Percentiles rank a stretch among this genome's conserved stretches.
Conservation (phyloP, 345 rosid species). For the Brassica incana region DNA sequence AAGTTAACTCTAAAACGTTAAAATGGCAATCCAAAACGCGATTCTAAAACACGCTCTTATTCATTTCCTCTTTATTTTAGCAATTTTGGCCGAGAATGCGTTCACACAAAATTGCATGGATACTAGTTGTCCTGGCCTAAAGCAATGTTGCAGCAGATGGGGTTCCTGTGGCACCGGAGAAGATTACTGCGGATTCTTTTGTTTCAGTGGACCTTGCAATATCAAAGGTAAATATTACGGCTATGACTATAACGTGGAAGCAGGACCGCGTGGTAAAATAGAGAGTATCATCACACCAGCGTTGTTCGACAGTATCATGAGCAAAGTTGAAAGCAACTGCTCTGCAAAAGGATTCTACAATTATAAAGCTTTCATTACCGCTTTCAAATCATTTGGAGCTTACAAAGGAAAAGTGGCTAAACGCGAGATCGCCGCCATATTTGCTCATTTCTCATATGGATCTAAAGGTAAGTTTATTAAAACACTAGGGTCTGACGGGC, state of each 20-base stretch:
- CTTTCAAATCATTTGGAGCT: constrained; percentile 28
- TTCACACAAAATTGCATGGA: constrained; percentile 26
- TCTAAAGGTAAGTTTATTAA: constrained; percentile 46
- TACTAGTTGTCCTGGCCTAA: constrained; percentile 20
- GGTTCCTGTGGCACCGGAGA: constrained; percentile 24
- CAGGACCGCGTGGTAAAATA: constrained; percentile 32
- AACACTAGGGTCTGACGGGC: too few species aligned
- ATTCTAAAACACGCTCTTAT: neutral
- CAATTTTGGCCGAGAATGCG: neutral
- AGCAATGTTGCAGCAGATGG: constrained; percentile 36
- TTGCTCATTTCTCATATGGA: constrained; percentile 50
- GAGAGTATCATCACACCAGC: constrained; percentile 43
- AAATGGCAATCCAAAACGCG: constrained; percentile 15
- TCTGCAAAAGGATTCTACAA: constrained; percentile 51
- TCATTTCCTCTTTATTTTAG: neutral
- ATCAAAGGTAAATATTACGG: constrained; percentile 15
- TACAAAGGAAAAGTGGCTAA: constrained; percentile 47
- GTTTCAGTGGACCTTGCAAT: constrained; percentile 32
- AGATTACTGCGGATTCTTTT: constrained; percentile 23
- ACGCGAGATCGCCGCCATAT: constrained; percentile 55
- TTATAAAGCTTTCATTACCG: constrained; percentile 34
- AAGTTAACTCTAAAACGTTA: neutral
- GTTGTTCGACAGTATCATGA: constrained; percentile 48
- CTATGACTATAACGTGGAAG: constrained; percentile 32
- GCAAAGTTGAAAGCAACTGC: constrained; percentile 41